phyloP scores from a whole-genome alignment of 192 early-diverging fungal species.

The Podila clonocystis region DNA sequence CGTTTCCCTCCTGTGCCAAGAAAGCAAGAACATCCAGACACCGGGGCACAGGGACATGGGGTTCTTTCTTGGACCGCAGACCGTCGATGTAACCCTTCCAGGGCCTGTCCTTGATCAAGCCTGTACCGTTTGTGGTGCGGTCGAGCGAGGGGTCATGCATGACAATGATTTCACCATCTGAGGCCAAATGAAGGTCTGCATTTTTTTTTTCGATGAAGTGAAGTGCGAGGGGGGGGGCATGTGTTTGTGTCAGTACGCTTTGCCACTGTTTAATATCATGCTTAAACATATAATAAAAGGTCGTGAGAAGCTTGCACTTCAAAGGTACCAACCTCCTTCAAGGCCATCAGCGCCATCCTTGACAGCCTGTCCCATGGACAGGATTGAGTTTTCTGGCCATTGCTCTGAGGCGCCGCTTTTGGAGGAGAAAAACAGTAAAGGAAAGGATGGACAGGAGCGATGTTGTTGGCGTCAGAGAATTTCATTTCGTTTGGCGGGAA shows the following conservation, averaged over 20 bases:
- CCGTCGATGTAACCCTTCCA: constrained; percentile 64
- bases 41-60: constrained; percentile 55
- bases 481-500: not conserved
- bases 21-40: constrained; percentile 60
- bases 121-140: constrained; percentile 60
- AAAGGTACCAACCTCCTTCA: constrained; percentile 56
- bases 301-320: not conserved
- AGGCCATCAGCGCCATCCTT: constrained; percentile 60
- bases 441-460: not conserved
- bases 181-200: constrained; percentile 60
- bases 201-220: too few relatives aligned
- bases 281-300: too few relatives aligned
- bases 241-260: not conserved
- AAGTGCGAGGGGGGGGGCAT: not conserved
- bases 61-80: constrained; percentile 55
- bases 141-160: constrained; percentile 64
- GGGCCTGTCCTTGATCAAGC: constrained; percentile 40
- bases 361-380: constrained; percentile 61
- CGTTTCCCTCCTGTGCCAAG: constrained; percentile 53
- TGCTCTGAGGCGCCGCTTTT: constrained; percentile 59
- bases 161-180: constrained; percentile 64
- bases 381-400: constrained; percentile 66
- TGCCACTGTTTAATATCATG: too few relatives aligned
- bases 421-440: not conserved
- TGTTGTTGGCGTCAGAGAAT: not conserved